A percentile compares a stretch with the other conserved stretches of the same genome.
Conservation (phyloP, 2,329 filamentous ascomycete genomes). For the Colletotrichum tropicale region DNA sequence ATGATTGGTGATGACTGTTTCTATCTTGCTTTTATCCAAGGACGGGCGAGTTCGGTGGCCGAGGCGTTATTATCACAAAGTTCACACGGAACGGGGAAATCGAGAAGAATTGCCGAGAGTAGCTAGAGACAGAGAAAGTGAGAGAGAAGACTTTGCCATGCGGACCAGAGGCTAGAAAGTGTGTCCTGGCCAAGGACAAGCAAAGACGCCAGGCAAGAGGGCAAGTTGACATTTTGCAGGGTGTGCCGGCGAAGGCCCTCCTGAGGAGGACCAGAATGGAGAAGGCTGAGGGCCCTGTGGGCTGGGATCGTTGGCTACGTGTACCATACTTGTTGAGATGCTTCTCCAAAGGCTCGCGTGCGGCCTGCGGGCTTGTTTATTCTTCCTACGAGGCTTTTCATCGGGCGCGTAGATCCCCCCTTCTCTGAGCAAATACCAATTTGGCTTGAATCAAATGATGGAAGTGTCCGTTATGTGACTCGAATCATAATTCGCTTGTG, state of each 20-base stretch:
- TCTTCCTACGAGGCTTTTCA: not conserved
- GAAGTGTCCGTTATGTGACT: not conserved
- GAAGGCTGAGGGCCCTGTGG: not conserved
- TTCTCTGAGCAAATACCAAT: conserved; percentile 12
- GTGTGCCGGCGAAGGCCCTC: not conserved
- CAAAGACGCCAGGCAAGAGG: not conserved
- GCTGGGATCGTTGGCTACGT: conserved; percentile 4
- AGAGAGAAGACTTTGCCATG: not conserved
- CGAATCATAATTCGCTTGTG: not conserved
- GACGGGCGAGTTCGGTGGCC: conserved; percentile 4
- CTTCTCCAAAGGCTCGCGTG: not conserved
- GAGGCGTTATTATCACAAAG: conserved; percentile 15
- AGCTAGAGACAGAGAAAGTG: not conserved
- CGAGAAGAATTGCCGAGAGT: conserved; percentile 8
- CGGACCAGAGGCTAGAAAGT: not conserved
- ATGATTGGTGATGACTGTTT: conserved; percentile 15
- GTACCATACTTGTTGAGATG: conserved; percentile 16
- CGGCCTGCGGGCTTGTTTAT: not conserved
- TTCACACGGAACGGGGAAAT: conserved; percentile 15
- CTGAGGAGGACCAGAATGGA: not conserved
- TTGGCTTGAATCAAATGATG: conserved; percentile 6
- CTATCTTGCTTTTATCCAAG: conserved; percentile 11
- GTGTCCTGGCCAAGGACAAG: not conserved
- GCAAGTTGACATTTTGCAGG: conserved; percentile 3
- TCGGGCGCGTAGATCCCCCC: not conserved